A percentile compares a stretch with the other conserved stretches of the same genome.
Evolutionary conservation across 345 rosid genomes (phyloP).

Genomic region (Eucalyptus erythrocorys): DNA sequence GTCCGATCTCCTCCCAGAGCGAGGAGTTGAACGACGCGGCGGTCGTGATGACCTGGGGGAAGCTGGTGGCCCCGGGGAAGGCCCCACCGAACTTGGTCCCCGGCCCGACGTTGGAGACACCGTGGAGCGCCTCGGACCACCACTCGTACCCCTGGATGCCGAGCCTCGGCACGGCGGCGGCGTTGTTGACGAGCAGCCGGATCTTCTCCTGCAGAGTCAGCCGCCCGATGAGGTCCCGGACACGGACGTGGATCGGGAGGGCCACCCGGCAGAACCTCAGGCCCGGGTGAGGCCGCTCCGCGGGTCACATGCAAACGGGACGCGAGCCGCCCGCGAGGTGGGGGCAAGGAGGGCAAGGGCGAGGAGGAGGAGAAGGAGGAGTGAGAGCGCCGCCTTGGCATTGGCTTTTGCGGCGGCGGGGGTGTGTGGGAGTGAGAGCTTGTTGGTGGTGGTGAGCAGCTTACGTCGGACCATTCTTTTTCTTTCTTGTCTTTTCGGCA

Average conservation of each 20-base stretch:
- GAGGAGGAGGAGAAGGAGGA: not conserved
- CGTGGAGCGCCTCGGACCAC: conserved; percentile 99
- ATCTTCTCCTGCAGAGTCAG: conserved; percentile 77
- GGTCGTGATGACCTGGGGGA: conserved; percentile 90
- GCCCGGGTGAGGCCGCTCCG: conserved; percentile 30
- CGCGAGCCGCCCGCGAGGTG: not conserved
- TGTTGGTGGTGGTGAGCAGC: not conserved
- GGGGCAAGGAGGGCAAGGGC: not conserved
- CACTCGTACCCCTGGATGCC: conserved; percentile 88
- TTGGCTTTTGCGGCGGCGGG: not conserved
- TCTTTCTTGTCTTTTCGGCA: not conserved
- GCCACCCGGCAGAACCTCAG: conserved; percentile 40
- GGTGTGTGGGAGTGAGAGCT: not conserved
- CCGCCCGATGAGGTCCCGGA: conserved; percentile 60
- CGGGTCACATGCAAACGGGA: conserved; percentile 62
- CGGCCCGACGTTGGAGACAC: conserved; percentile 69
- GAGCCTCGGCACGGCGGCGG: conserved; percentile 63
- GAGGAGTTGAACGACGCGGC: conserved; percentile 88
- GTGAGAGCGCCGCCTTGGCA: not conserved
- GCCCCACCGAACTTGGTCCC: conserved; percentile 64
- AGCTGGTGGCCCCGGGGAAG: conserved; percentile 78
- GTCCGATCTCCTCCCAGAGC: conserved; percentile 83
- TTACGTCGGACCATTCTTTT: not conserved
- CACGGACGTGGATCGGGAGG: conserved; percentile 57
- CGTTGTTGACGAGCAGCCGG: conserved; percentile 71